Evolutionary conservation across 2,329 filamentous ascomycete species (phyloP).

Genomic region (Penicillium verrucosum): DNA sequence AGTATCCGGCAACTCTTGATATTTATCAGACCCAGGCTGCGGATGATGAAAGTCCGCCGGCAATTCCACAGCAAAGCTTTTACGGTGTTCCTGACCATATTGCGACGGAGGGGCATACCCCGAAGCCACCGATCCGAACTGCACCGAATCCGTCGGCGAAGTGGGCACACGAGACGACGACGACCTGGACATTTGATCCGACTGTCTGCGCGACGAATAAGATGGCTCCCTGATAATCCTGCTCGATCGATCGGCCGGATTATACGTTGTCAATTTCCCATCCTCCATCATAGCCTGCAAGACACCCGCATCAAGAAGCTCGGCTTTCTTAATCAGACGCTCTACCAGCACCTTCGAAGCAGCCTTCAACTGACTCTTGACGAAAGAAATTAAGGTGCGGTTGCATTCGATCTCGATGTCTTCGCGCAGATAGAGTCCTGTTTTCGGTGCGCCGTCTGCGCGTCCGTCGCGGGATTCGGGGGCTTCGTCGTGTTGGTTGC

Average conservation of each 20-base stretch:
- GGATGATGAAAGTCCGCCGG: constrained; percentile 12
- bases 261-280: constrained; percentile 20
- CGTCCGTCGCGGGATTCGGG: constrained; percentile 64
- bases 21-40: neutral
- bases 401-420: constrained; percentile 83
- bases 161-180: neutral
- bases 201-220: neutral
- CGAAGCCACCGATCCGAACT: neutral
- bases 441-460: constrained; percentile 56
- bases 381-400: constrained; percentile 69
- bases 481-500: constrained; percentile 68
- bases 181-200: constrained; percentile 2
- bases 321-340: constrained; percentile 54
- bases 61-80: constrained; percentile 11
- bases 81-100: neutral
- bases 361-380: constrained; percentile 78
- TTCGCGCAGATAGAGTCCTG: constrained; percentile 77
- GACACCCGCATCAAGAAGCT: constrained; percentile 33
- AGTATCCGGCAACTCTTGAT: constrained; percentile 3
- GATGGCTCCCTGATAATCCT: neutral
- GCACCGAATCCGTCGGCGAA: constrained; percentile 1
- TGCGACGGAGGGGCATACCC: neutral
- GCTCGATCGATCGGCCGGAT: constrained; percentile 17
- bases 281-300: constrained; percentile 19
- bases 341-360: constrained; percentile 69